phyloP scores from a whole-genome alignment of 2,329 filamentous ascomycete genomes.

The Hypoxylon sp. region DNA sequence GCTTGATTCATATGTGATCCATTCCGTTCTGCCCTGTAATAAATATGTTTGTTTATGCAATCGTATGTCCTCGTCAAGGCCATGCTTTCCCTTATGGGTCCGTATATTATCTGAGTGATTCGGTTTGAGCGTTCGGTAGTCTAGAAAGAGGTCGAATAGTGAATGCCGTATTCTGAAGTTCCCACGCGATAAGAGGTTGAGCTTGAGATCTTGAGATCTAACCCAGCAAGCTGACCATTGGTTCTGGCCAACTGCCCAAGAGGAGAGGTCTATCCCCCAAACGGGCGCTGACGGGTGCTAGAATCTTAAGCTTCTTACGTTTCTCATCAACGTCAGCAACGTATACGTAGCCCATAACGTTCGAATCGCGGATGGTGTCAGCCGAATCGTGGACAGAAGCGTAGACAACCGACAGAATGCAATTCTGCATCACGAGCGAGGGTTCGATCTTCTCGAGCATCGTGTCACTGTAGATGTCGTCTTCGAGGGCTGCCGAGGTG shows the following conservation, averaged over 20 bases:
- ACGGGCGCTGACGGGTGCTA: conserved; percentile 87
- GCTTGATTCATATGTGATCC: neutral
- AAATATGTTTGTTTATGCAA: neutral
- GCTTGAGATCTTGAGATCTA: conserved; percentile 30
- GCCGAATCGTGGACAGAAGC: conserved; percentile 78
- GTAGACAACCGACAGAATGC: conserved; percentile 87
- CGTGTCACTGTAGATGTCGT: conserved; percentile 51
- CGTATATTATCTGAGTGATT: neutral
- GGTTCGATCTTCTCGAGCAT: conserved; percentile 76
- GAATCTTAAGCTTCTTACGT: conserved; percentile 82
- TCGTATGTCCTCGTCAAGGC: neutral
- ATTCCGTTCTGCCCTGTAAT: neutral
- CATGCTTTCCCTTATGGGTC: neutral
- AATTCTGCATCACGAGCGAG: conserved; percentile 80
- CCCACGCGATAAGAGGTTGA: neutral
- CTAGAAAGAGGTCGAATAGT: neutral
- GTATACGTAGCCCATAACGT: conserved; percentile 93
- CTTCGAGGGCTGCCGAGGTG: conserved; percentile 37
- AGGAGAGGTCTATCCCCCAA: conserved; percentile 85
- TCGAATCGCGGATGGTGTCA: conserved; percentile 82
- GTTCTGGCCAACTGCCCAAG: conserved; percentile 89
- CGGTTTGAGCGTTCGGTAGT: neutral
- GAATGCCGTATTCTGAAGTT: neutral
- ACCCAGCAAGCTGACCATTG: conserved; percentile 81
- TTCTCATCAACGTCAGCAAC: conserved; percentile 92